These are phyloP conservation scores for Podaxis sp. DNA, from an alignment of 768 basidiomycete species.

Conservation along the genomic window DNA sequence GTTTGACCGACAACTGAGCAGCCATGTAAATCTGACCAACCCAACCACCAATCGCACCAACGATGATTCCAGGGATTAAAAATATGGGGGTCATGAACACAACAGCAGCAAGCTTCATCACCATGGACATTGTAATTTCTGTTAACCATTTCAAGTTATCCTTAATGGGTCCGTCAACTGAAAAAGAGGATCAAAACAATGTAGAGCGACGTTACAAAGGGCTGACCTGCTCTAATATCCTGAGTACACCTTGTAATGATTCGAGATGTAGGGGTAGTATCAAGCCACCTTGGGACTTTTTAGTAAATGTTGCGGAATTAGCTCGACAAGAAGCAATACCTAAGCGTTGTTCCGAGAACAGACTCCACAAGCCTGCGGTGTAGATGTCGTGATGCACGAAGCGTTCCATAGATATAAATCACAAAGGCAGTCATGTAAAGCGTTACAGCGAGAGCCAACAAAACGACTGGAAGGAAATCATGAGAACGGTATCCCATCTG, in stretches of 20 bases:
- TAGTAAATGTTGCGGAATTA: neutral
- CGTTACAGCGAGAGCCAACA: conserved; percentile 15
- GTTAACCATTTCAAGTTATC: conserved; percentile 27
- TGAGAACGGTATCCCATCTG: neutral
- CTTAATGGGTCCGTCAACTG: conserved; percentile 49
- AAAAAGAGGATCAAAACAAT: neutral
- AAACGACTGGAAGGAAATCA: neutral
- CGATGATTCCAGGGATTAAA: conserved; percentile 27
- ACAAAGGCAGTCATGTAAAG: conserved; percentile 36
- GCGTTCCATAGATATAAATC: conserved; percentile 43
- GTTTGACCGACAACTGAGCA: conserved; percentile 45
- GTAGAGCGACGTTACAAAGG: neutral
- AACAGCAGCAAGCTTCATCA: conserved; percentile 42
- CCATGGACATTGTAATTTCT: conserved; percentile 33
- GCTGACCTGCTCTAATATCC: conserved; percentile 48
- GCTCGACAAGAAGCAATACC: conserved; percentile 31
- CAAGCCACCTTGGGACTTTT: conserved; percentile 38
- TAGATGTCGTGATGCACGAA: conserved; percentile 53
- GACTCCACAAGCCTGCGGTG: conserved; percentile 52
- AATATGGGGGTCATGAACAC: conserved; percentile 43
- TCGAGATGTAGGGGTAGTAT: conserved; percentile 42
- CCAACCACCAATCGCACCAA: conserved; percentile 19
- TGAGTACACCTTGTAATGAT: conserved; percentile 65
- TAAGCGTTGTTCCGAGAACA: conserved; percentile 57
- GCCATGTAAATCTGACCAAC: conserved; percentile 40